phyloP scores from a whole-genome alignment of 441 rosid genomes.

The Flueggea neowawraea region DNA sequence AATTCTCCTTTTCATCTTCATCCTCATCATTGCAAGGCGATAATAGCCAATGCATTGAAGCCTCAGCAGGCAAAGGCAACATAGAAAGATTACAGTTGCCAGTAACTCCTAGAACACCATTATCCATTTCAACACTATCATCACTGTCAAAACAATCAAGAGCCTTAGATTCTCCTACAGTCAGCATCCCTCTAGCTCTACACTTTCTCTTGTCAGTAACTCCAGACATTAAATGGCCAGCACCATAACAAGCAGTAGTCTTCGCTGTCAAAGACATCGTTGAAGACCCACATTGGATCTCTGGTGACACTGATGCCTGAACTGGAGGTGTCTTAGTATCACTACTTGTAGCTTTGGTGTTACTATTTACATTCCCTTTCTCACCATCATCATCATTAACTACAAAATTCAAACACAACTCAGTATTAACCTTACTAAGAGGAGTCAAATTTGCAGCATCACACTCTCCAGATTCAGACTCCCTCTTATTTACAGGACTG shows the following conservation, averaged over 20 bases:
- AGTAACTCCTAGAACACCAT: not conserved
- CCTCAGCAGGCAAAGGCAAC: conserved; percentile 63
- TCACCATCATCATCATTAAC: conserved; percentile 19
- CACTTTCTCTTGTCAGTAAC: conserved; percentile 88
- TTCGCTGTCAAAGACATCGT: conserved; percentile 16
- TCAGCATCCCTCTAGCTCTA: conserved; percentile 78
- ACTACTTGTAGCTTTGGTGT: conserved; percentile 8
- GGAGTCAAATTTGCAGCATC: conserved; percentile 43
- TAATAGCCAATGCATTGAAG: conserved; percentile 71
- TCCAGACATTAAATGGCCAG: conserved; percentile 78
- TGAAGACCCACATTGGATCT: conserved; percentile 63
- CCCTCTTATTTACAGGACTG: too few species aligned
- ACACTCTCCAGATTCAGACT: conserved; percentile 18
- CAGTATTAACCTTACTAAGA: conserved; percentile 33
- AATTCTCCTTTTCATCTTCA: conserved; percentile 17
- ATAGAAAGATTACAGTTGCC: conserved; percentile 21
- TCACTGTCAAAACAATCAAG: conserved; percentile 27
- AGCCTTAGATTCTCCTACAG: conserved; percentile 40
- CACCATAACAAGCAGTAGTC: conserved; percentile 63
- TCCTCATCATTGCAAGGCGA: too few species aligned
- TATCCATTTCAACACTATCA: not conserved
- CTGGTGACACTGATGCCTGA: conserved; percentile 80
- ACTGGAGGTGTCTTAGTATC: conserved; percentile 70
- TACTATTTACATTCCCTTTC: conserved; percentile 13
- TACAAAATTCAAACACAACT: conserved; percentile 25